Evolutionary conservation across 2,329 filamentous ascomycete species (phyloP).

Genomic region (Calonectria pteridis): DNA sequence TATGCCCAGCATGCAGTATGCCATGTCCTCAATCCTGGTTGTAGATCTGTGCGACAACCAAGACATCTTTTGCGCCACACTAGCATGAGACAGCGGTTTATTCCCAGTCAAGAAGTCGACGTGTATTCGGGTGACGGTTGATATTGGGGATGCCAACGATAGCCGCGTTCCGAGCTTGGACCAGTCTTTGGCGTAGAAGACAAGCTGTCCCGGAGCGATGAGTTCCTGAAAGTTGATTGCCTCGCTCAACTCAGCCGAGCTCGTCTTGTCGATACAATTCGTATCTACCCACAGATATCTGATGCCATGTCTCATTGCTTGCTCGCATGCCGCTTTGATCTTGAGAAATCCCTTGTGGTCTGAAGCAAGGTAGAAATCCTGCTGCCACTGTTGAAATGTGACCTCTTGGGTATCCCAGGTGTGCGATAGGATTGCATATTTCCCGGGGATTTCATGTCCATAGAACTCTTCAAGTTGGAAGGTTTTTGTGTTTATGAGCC

Average conservation of each 20-base stretch:
- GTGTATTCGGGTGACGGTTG: neutral
- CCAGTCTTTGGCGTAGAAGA: neutral
- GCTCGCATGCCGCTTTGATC: neutral
- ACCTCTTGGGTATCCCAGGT: neutral
- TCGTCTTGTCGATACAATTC: neutral
- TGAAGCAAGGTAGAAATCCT: neutral
- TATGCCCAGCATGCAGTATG: constrained; percentile 49
- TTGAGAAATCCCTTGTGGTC: neutral
- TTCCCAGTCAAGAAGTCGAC: neutral
- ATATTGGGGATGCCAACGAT: neutral
- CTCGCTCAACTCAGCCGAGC: constrained; percentile 14
- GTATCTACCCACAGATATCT: neutral
- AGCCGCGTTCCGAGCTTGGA: neutral
- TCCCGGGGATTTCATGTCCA: neutral
- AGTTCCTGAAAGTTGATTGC: constrained; percentile 29
- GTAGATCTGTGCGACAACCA: constrained; percentile 24
- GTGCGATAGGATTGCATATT: neutral
- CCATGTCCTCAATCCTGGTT: constrained; percentile 42
- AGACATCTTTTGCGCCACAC: neutral
- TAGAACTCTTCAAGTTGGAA: neutral
- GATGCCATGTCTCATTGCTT: neutral
- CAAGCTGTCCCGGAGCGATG: neutral
- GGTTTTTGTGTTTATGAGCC: neutral
- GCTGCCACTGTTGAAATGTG: constrained; percentile 1
- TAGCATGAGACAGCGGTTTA: neutral